Base-by-base conservation (phyloP, 1,284 basidiomycete species). In the Cutaneotrichosporon sp. region DNA sequence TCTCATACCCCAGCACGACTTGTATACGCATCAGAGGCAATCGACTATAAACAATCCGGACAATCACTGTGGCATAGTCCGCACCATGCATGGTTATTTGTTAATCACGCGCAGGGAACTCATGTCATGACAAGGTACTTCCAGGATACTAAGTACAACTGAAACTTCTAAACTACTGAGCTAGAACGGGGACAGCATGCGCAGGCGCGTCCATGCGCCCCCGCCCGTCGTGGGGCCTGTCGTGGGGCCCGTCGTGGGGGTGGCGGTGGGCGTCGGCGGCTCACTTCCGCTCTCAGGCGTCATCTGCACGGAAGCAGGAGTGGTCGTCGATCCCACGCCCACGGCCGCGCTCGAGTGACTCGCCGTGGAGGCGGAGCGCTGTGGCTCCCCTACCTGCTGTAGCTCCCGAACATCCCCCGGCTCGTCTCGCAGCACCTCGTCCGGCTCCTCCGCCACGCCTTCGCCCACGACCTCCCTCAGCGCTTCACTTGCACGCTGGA, bases 1-100 rank as follows among this genome's bases (percentile, higher is more conserved):
- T 16, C 24, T 27, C 14, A 50, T 25, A 29, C 27, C 25, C 13
- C 9, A 7, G 14, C 22, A 47, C 20, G 45, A 18, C 7, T 42
- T 42, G 38, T 42, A 42, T 42, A 42, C 38, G 38, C 38, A 42
- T 42, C 38, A 42, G 38, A 42, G 18, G 18, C 38, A n/a, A 42
- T 18, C 18, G 8, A 18, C 18, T 42, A 42, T 42, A 42, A 42
- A 14, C 16, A n/a, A 20, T 18, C n/a, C 38, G 38, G 38, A 42
- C 38, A 42, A 42, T 42, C 38, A 42, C 38, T 42, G 38, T 42
- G 38, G 38, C 38, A 42, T 42, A 38, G 36, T 38, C 36, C 36
- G 14, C 36, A 38, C 38, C 38, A 42, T 42, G 38, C 38, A 42
- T 42, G 38, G 18, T n/a, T 42, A 20, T 42, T 16, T 42, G 38